These are phyloP conservation scores for Candida endomychidarum DNA, from an alignment of 805 yeast genomes.

Conservation along the genomic window DNA sequence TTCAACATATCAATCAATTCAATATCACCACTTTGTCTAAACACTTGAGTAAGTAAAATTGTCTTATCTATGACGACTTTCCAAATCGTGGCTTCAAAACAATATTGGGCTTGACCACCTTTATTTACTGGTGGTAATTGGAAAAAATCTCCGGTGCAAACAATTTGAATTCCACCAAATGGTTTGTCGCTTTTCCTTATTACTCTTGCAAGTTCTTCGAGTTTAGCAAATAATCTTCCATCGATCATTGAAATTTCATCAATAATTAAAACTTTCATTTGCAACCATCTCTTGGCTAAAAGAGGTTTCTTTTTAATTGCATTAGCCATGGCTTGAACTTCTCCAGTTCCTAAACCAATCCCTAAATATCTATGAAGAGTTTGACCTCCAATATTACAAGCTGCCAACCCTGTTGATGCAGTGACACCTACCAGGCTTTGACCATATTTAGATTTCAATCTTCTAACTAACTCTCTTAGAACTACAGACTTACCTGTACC, in stretches of 20 bases:
- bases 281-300: slow-evolving; percentile 58
- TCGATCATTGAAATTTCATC: slow-evolving; percentile 97
- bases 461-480: slow-evolving; percentile 59
- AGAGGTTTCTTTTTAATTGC: slow-evolving; percentile 48
- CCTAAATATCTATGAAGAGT: slow-evolving; percentile 87
- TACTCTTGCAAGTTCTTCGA: slow-evolving; percentile 65
- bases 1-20: slow-evolving; percentile 78
- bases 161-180: slow-evolving; percentile 91
- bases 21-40: slow-evolving; percentile 82
- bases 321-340: slow-evolving; percentile 44
- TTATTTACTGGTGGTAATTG: slow-evolving; percentile 88
- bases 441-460: slow-evolving; percentile 45
- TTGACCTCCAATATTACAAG: slow-evolving; percentile 87
- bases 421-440: slow-evolving; percentile 70
- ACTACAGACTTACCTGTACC: slow-evolving; percentile 86
- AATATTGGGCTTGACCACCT: slow-evolving; percentile 43
- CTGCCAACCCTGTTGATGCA: slow-evolving; percentile 96
- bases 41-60: slow-evolving; percentile 72
- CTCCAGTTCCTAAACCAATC: slow-evolving; percentile 71
- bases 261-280: slow-evolving; percentile 68
- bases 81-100: slow-evolving; percentile 82
- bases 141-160: slow-evolving; percentile 92
- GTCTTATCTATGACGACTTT: slow-evolving; percentile 58
- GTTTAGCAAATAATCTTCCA: slow-evolving; percentile 70
- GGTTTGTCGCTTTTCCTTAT: slow-evolving; percentile 57